Evolutionary conservation across 768 basidiomycete genomes (phyloP).

Genomic region (Leccinum boreale): DNA sequence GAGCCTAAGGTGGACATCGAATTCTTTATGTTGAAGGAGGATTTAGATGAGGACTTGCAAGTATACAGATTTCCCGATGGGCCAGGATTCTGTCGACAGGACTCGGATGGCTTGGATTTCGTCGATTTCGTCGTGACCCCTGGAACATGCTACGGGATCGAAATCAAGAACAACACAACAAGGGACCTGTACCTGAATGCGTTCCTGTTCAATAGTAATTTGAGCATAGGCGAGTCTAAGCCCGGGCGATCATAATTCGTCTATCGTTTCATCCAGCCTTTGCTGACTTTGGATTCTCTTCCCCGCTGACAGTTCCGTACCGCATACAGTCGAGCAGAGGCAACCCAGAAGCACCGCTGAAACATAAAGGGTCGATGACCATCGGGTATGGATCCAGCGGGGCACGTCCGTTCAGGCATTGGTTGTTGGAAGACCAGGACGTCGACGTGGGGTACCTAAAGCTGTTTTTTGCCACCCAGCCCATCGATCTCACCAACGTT

Average conservation of each 20-base stretch:
- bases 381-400: slow-evolving; percentile 37
- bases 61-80: not conserved
- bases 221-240: slow-evolving; percentile 31
- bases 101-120: not conserved
- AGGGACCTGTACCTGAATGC: slow-evolving; percentile 37
- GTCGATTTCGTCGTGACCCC: slow-evolving; percentile 25
- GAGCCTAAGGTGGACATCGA: slow-evolving; percentile 5
- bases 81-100: slow-evolving; percentile 3
- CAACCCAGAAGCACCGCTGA: slow-evolving; percentile 7
- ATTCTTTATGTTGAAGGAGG: slow-evolving; percentile 2
- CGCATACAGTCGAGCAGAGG: slow-evolving; percentile 1
- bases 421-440: not conserved
- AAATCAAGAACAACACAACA: slow-evolving; percentile 33
- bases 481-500: not conserved
- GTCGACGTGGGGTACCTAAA: not conserved
- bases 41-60: not conserved
- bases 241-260: not conserved
- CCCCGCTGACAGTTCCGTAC: slow-evolving; percentile 4
- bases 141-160: slow-evolving; percentile 31
- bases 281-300: not conserved
- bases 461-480: not conserved
- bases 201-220: slow-evolving; percentile 42
- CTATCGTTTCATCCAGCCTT: not conserved
- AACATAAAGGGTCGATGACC: slow-evolving; percentile 14
- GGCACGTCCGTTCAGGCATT: not conserved